Evolutionary conservation across 306 rosid species (phyloP).

Genomic region (Rubus parviflorus): DNA sequence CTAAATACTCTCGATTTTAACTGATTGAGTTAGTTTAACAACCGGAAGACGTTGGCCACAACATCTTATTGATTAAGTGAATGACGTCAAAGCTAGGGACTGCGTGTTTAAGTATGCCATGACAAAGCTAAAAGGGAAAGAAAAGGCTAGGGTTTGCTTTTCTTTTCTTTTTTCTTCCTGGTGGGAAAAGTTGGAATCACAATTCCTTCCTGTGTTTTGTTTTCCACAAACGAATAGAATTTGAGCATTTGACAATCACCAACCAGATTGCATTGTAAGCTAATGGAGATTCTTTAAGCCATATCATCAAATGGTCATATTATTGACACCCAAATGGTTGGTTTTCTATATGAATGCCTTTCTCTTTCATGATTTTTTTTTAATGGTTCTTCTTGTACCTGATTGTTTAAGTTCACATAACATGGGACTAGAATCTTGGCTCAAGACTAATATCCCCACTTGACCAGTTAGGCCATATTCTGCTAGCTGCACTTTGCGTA

Average conservation of each 20-base stretch:
- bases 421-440: slow-evolving; percentile 17
- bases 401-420: slow-evolving; percentile 3
- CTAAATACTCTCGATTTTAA: no score
- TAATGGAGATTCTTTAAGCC: slow-evolving; percentile 6
- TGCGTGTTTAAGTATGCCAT: slow-evolving; percentile 13
- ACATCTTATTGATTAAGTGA: slow-evolving; percentile 16
- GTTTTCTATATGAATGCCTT: neutral
- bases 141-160: neutral
- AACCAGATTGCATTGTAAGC: neutral
- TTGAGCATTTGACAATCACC: neutral
- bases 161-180: neutral
- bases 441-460: slow-evolving; percentile 6
- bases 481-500: slow-evolving; percentile 22
- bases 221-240: neutral
- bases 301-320: neutral
- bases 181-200: slow-evolving; percentile 4
- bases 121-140: slow-evolving; percentile 3
- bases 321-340: neutral
- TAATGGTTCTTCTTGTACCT: neutral
- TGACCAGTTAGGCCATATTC: slow-evolving; percentile 14
- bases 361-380: neutral
- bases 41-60: neutral
- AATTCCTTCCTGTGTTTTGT: slow-evolving; percentile 4
- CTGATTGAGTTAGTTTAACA: no score
- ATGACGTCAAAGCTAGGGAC: slow-evolving; percentile 1